These are phyloP conservation scores for Centrapalus pauciflorus DNA, from an alignment of 129 eudicot species.

Conservation along the genomic window DNA sequence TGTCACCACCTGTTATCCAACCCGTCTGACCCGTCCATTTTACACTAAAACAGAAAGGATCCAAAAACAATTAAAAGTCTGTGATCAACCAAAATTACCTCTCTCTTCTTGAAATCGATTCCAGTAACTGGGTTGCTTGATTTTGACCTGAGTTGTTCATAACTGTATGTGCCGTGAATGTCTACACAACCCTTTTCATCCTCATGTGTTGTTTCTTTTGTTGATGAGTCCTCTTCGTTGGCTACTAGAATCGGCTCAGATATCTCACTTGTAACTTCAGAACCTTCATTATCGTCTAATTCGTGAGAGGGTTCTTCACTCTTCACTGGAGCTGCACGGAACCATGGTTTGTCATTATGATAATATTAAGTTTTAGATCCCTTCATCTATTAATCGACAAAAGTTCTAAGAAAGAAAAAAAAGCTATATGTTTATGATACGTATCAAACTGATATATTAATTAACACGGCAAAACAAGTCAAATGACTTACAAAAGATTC, in stretches of 20 bases:
- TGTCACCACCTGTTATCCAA: no score
- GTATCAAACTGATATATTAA: no score
- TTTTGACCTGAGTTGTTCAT: slow-evolving; percentile 59
- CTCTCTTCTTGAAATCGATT: slow-evolving; percentile 79
- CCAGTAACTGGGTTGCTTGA: slow-evolving; percentile 75
- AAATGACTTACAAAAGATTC: no score
- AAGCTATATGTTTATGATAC: no score
- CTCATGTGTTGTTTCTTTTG: slow-evolving; percentile 38
- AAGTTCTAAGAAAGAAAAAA: no score
- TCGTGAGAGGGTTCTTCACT: slow-evolving; percentile 29
- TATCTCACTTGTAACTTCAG: slow-evolving; percentile 21
- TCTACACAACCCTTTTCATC: slow-evolving; percentile 42
- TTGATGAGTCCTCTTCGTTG: slow-evolving; percentile 37
- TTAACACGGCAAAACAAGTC: no score
- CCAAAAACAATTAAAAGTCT: neutral
- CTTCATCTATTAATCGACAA: no score
- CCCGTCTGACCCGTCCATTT: no score
- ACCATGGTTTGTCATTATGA: neutral
- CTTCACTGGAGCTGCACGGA: slow-evolving; percentile 6
- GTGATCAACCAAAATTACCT: slow-evolving; percentile 37
- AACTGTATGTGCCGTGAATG: slow-evolving; percentile 54
- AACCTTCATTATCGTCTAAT: slow-evolving; percentile 20
- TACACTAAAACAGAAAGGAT: no score
- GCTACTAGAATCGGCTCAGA: slow-evolving; percentile 38
- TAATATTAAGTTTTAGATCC: neutral